Evolutionary conservation across 2,329 filamentous ascomycete genomes (phyloP).

Genomic region (Scytalidium sp.): DNA sequence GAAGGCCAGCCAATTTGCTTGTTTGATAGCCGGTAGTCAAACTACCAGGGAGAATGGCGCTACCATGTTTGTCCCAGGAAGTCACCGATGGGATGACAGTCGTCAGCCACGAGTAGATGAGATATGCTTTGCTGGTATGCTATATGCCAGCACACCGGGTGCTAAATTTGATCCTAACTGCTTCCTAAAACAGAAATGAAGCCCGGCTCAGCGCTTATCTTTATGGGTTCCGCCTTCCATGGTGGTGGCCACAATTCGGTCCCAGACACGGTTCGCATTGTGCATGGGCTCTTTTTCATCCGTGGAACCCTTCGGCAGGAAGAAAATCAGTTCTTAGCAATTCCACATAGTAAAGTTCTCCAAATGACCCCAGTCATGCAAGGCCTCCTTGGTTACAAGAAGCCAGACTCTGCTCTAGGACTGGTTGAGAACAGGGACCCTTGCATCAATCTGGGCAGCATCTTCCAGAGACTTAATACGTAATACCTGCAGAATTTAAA

Average conservation of each 20-base stretch:
- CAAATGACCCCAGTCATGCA: conserved; percentile 31
- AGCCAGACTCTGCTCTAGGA: conserved; percentile 27
- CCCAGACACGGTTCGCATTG: conserved; percentile 19
- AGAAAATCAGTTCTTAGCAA: conserved; percentile 32
- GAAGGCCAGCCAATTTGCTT: conserved; percentile 23
- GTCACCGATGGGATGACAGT: conserved; percentile 28
- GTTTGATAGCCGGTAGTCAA: conserved; percentile 25
- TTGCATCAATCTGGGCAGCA: no score
- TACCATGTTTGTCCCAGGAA: conserved; percentile 30
- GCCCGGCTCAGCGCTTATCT: conserved; percentile 32
- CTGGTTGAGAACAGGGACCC: conserved; percentile 32
- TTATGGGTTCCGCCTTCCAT: conserved; percentile 30
- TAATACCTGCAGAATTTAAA: no score
- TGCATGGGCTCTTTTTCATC: conserved; percentile 30
- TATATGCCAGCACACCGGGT: no score
- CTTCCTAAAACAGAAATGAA: conserved; percentile 28
- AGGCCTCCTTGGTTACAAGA: conserved; percentile 30
- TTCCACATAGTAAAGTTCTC: conserved; percentile 26
- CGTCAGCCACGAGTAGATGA: conserved; percentile 24
- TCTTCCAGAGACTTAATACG: no score
- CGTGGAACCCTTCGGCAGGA: conserved; percentile 27
- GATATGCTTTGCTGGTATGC: conserved; percentile 29
- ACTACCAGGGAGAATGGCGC: conserved; percentile 28
- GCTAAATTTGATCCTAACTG: neutral
- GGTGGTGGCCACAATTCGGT: conserved; percentile 29